Evolutionary conservation across 2,329 filamentous ascomycete species (phyloP), one percentile per base, ranked within the genome.

Genomic region (Botrytis elliptica): DNA sequence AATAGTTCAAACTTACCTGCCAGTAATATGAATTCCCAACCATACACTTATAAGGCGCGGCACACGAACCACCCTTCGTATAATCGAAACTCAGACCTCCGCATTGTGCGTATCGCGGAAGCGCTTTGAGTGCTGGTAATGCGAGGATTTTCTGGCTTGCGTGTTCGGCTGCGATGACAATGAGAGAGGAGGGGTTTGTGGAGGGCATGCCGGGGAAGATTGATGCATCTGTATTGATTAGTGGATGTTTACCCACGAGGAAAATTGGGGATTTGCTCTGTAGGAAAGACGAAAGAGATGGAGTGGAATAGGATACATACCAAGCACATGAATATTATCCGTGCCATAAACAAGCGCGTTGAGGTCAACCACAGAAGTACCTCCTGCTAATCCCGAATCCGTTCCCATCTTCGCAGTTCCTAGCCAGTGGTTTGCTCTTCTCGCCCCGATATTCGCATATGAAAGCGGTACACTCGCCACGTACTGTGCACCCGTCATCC

Each of bases 171-270:
- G 86, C 89, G 52, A 89, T 85, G 80, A 92, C 89, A 77, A 92
- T 88, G 57, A 89, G 86, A 1, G 89, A 87, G 66, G 88, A 88
- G 2, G 91, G 91, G 82, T 93, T 93, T 29, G 90, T 89, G 0
- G 89, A 90, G 4, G 90, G 86, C 77, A 92, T 88, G 75, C 91
- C 91, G 0, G 91, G 90, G 83, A 92, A 91, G 78, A 93, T 90
- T 75, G 87, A 46, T 44, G 71, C 52, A 12, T 71, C 65, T 68
- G 1, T 1, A 14, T 18, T 22, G 52, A 33, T 63, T 38, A 70
- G 55, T 38, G 1, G 3, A 22, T 29, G 3, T 3, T 38, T n/a
- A 62, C 25, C 36, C 12, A 1, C 7, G 20, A 3, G 7, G 12
- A 5, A 10, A 3, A 25, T 25, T n/a, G 14, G 25, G 16, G 16